Percentiles rank a stretch among this genome's conserved stretches.
Conservation (phyloP, 1,284 basidiomycete genomes). For the Grifola frondosa region DNA sequence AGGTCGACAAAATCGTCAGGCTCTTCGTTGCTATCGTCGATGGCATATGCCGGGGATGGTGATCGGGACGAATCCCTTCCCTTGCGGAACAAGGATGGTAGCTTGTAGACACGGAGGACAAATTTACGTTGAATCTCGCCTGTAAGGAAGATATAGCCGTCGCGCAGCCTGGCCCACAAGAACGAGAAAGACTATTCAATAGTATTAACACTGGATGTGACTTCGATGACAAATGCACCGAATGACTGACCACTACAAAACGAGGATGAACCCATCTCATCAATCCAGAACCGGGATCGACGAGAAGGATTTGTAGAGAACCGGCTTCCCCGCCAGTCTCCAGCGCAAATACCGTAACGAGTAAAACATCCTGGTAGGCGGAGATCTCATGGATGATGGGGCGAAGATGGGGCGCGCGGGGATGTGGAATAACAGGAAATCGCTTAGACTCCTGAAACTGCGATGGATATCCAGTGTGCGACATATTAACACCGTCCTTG, state of each 20-base stretch:
- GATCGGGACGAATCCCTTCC: constrained; percentile 9
- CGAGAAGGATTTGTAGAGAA: constrained; percentile 38
- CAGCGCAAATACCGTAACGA: constrained; percentile 34
- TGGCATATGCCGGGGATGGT: constrained; percentile 3
- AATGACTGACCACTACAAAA: constrained; percentile 31
- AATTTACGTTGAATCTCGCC: constrained; percentile 27
- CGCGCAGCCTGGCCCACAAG: constrained; percentile 28
- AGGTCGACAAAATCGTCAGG: constrained; percentile 19
- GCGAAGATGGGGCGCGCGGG: constrained; percentile 18
- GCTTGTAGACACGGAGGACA: constrained; percentile 28
- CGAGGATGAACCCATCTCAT: constrained; percentile 32
- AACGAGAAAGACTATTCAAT: constrained; percentile 28
- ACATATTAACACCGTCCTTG: constrained; percentile 14
- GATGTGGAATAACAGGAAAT: constrained; percentile 20
- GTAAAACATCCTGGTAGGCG: constrained; percentile 31
- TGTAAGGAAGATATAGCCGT: constrained; percentile 28
- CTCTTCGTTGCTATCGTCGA: constrained; percentile 6
- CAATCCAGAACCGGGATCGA: constrained; percentile 32
- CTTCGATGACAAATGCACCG: not conserved
- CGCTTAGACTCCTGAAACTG: constrained; percentile 21
- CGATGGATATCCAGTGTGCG: constrained; percentile 18
- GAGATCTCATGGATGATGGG: constrained; percentile 29
- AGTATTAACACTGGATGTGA: not conserved
- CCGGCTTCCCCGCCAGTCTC: constrained; percentile 27
- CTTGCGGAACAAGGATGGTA: constrained; percentile 21